Percentiles rank a stretch among this genome's conserved stretches.
phyloP scores from a whole-genome alignment of 2,329 filamentous ascomycete genomes.

The Fusarium sublunatum region DNA sequence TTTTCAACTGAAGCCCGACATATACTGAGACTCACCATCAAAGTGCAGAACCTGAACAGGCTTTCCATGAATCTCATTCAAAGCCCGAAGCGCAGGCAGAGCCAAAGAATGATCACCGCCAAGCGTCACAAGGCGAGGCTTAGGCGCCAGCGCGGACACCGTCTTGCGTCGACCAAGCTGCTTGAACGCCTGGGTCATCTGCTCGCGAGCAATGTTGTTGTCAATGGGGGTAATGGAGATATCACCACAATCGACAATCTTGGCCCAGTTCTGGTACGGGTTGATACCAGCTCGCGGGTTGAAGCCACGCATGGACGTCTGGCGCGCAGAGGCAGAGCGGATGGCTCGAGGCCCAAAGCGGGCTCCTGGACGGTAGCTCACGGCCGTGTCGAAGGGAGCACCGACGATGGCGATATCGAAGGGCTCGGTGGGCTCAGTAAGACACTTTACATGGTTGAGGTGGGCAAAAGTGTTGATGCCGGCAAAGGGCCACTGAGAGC shows the following conservation, averaged over 20 bases:
- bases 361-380: constrained; percentile 70
- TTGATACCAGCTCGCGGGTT: constrained; percentile 86
- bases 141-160: constrained; percentile 50
- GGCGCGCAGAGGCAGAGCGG: constrained; percentile 82
- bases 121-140: constrained; percentile 72
- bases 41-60: constrained; percentile 79
- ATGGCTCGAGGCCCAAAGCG: constrained; percentile 91
- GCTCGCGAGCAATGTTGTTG: constrained; percentile 80
- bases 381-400: constrained; percentile 79
- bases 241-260: constrained; percentile 89
- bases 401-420: constrained; percentile 80
- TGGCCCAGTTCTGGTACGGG: constrained; percentile 84
- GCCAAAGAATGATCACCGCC: constrained; percentile 80
- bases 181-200: constrained; percentile 85
- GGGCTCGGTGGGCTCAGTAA: constrained; percentile 70
- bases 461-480: constrained; percentile 83
- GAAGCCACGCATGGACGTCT: constrained; percentile 80
- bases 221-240: constrained; percentile 89
- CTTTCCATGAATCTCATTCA: constrained; percentile 70
- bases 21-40: constrained; percentile 57
- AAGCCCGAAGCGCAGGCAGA: constrained; percentile 74
- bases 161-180: constrained; percentile 68
- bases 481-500: constrained; percentile 63
- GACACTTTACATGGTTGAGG: constrained; percentile 74
- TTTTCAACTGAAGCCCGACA: too few species aligned